phyloP scores from a whole-genome alignment of 768 basidiomycete genomes.

The Panus rudis region DNA sequence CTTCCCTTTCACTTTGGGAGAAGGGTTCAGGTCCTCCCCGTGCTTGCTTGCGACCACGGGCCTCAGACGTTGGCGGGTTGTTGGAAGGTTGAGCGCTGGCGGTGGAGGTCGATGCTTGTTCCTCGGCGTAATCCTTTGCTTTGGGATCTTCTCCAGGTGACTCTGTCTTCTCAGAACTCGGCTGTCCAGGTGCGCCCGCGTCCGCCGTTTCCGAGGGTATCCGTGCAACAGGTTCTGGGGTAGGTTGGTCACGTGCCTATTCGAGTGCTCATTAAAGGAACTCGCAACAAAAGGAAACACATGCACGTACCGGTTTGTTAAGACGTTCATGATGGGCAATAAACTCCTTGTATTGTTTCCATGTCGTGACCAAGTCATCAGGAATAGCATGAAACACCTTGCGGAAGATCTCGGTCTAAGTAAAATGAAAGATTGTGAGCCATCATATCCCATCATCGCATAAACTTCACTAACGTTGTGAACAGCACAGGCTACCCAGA shows the following conservation, averaged over 20 bases:
- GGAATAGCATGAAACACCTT: conserved; percentile 93
- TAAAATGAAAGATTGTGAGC: conserved; percentile 1
- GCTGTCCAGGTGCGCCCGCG: conserved; percentile 23
- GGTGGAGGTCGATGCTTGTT: conserved; percentile 6
- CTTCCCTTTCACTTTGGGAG: conserved; percentile 75
- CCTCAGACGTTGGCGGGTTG: conserved; percentile 30
- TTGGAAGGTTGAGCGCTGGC: conserved; percentile 17
- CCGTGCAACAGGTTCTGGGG: conserved; percentile 41
- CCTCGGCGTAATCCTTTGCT: conserved; percentile 14
- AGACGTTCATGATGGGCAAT: conserved; percentile 67
- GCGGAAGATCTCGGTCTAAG: conserved; percentile 88
- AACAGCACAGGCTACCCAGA: conserved; percentile 82
- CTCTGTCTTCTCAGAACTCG: conserved; percentile 13
- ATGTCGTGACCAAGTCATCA: conserved; percentile 88
- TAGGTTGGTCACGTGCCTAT: conserved; percentile 37
- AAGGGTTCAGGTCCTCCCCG: conserved; percentile 60
- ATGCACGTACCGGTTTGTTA: conserved; percentile 54
- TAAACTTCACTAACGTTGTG: conserved; percentile 64
- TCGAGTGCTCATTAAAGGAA: neutral
- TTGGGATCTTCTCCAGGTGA: conserved; percentile 11
- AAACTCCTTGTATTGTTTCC: conserved; percentile 94
- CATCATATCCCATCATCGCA: neutral
- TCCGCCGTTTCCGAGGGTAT: conserved; percentile 55
- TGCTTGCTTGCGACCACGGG: conserved; percentile 26
- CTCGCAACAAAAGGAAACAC: neutral